Base-by-base conservation (phyloP, 2,329 filamentous ascomycete genomes). In the Colletotrichum sansevieriae region DNA sequence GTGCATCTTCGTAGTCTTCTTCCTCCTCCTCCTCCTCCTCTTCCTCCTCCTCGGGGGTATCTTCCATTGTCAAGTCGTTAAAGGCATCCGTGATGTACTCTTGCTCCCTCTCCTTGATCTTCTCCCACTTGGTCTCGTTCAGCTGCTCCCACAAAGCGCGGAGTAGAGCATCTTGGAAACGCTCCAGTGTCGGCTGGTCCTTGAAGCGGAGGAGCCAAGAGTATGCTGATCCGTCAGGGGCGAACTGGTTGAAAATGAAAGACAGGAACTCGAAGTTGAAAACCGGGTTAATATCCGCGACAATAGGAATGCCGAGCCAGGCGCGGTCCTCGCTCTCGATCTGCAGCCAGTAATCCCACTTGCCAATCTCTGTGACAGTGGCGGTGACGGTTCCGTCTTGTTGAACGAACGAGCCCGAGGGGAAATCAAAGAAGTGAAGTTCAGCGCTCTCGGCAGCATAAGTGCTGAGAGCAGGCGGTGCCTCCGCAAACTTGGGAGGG, bases 201-300 rank as follows among this genome's bases (percentile, higher is more conserved):
- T 92, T 93, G 83, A 99, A 99, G 13, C 95, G 91, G 41, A 99
- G 83, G 13, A 99, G 87, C 95, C 96, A 99, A 1, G 96, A 99
- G 78, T 95, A 97, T 4, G 96, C 95, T 2, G 92, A 92, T 2
- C 95, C 94, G 79, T 98, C 93, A 41, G 91, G 87, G 13, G 92
- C 88, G 78, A 97, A 98, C 78, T 98, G 94, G 76, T 99, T 99
- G 87, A 99, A 99, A 76, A 99, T 98, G 78, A 98, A 98, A 0
- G 95, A 98, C n/a, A 97, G 85, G 75, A 95, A 98, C 79, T 99
- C 96, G 73, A 98, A 98, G 81, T 98, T 98, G 84, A 98, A 99
- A 20, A 99, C 95, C 0, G 70, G 96, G 75, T 98, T 98, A 79
- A 98, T 94, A 74, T 99, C 96, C 7, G 93, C 91, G 35, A 94